Conservation (phyloP, 1,284 basidiomycete species). For the Leccinum pachyderme region DNA sequence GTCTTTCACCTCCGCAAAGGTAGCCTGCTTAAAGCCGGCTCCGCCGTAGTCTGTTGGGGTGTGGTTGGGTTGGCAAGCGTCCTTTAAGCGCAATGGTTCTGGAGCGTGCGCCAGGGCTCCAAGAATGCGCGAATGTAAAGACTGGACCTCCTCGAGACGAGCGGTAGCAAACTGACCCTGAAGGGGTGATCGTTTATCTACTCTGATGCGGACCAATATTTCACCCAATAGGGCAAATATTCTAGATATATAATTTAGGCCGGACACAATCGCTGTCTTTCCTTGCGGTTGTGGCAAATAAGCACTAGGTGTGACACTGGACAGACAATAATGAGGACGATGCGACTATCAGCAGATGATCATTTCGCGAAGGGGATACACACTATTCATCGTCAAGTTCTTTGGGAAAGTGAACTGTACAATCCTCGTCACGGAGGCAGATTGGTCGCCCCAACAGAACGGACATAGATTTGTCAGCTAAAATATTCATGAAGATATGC, state of each 20-base stretch:
- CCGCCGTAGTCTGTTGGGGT: constrained; percentile 63
- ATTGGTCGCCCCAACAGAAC: constrained; percentile 78
- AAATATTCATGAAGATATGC: not conserved
- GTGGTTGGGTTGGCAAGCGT: constrained; percentile 44
- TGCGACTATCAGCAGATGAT: constrained; percentile 32
- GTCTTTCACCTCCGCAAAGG: constrained; percentile 82
- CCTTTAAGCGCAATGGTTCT: constrained; percentile 68
- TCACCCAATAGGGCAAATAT: constrained; percentile 82
- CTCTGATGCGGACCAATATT: constrained; percentile 78
- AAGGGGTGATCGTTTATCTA: constrained; percentile 80
- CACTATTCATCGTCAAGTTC: constrained; percentile 85
- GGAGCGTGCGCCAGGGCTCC: constrained; percentile 68
- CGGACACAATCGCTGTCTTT: constrained; percentile 78
- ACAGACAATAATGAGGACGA: constrained; percentile 4
- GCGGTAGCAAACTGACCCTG: constrained; percentile 81
- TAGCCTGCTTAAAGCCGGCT: constrained; percentile 71
- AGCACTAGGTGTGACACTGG: constrained; percentile 74
- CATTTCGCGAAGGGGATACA: constrained; percentile 37
- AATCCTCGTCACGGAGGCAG: constrained; percentile 82
- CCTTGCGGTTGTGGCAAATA: constrained; percentile 81
- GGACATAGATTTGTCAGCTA: constrained; percentile 87
- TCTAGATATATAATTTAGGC: constrained; percentile 82
- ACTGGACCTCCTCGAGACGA: constrained; percentile 75
- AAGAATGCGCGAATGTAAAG: constrained; percentile 70
- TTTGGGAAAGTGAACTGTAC: constrained; percentile 81